A percentile compares a stretch with the other conserved stretches of the same genome.
These are phyloP conservation scores for Backusella psychrophila DNA, from an alignment of 192 early-diverging fungal genomes.

Conservation along the genomic window DNA sequence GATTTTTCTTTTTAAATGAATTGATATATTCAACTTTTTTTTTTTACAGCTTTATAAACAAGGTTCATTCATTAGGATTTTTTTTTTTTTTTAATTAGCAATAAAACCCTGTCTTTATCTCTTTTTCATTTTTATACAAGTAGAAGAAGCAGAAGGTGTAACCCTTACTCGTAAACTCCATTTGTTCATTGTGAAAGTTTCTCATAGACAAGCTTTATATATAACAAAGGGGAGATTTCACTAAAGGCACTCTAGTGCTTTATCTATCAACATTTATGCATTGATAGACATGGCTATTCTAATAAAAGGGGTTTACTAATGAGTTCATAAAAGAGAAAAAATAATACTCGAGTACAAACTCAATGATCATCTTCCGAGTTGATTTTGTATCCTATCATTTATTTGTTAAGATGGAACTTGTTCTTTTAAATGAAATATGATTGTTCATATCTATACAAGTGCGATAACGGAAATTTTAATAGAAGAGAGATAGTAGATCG, in stretches of 20 bases:
- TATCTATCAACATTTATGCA: not conserved
- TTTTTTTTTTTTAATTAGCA: no score
- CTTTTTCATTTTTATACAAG: not conserved
- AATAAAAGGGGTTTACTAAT: no score
- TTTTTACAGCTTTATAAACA: no score
- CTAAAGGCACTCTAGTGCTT: no score
- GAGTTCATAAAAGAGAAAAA: not conserved
- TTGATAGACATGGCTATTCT: not conserved
- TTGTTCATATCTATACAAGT: not conserved
- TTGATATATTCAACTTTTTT: no score
- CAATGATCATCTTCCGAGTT: not conserved
- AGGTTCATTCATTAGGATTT: no score
- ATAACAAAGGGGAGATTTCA: not conserved
- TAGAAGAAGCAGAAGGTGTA: not conserved
- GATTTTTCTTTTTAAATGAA: no score
- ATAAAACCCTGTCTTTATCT: not conserved
- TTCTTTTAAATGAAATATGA: not conserved
- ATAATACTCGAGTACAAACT: not conserved
- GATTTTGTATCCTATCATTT: not conserved
- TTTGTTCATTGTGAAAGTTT: not conserved
- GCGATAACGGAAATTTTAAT: not conserved
- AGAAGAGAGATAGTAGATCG: not conserved
- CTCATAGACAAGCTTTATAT: not conserved
- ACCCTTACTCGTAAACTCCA: not conserved
- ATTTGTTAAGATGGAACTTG: not conserved